phyloP scores from a whole-genome alignment of 2,329 filamentous ascomycete genomes.

The Venturia carpophila region DNA sequence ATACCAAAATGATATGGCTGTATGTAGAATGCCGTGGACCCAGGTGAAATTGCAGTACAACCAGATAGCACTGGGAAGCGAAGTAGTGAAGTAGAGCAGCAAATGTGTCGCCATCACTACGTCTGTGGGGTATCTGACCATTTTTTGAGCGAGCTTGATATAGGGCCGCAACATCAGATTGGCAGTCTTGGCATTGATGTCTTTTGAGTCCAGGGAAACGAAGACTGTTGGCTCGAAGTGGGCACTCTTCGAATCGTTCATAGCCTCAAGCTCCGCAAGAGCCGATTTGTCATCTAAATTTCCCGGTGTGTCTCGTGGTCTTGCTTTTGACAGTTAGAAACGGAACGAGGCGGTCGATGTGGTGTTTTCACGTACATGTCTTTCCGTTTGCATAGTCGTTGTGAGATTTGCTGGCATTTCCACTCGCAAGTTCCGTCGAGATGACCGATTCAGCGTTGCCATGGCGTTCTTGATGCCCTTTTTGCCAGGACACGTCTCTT shows the following conservation, averaged over 20 bases:
- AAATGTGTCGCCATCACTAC: slow-evolving; percentile 74
- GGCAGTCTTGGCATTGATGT: slow-evolving; percentile 36
- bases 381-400: background rate
- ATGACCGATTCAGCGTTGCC: background rate
- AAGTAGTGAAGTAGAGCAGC: slow-evolving; percentile 61
- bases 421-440: background rate
- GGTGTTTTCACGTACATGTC: background rate
- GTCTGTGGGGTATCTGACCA: slow-evolving; percentile 61
- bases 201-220: slow-evolving; percentile 42
- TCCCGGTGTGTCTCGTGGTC: slow-evolving; percentile 7
- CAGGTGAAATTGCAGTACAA: slow-evolving; percentile 61
- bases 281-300: slow-evolving; percentile 25
- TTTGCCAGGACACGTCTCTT: slow-evolving; percentile 10
- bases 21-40: slow-evolving; percentile 58
- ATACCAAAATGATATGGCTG: slow-evolving; percentile 58
- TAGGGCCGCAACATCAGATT: slow-evolving; percentile 52
- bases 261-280: slow-evolving; percentile 39
- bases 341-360: background rate
- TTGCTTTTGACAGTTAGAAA: slow-evolving; percentile 18
- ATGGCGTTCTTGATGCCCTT: slow-evolving; percentile 10
- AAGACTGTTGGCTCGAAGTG: slow-evolving; percentile 51
- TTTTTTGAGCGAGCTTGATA: slow-evolving; percentile 44
- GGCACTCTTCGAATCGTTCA: slow-evolving; percentile 43
- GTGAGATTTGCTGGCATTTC: background rate
- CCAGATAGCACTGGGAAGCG: slow-evolving; percentile 58